phyloP scores from a whole-genome alignment of 2,329 filamentous ascomycete species.

The Cordyceps militaris region DNA sequence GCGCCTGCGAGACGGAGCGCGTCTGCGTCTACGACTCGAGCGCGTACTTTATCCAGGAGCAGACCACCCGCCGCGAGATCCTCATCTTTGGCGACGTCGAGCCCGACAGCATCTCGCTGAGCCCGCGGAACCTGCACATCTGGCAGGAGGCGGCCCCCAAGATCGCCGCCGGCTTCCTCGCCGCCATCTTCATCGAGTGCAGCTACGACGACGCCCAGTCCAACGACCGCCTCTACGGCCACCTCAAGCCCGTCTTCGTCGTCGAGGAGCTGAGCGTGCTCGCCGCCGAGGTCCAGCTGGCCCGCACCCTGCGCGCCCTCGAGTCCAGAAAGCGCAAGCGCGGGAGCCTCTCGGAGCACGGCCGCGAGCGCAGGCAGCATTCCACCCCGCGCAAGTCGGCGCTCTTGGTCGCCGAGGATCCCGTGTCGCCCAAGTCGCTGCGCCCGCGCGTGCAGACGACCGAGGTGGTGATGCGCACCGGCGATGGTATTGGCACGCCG shows the following conservation, averaged over 20 bases:
- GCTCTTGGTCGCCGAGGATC: constrained; percentile 30
- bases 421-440: constrained; percentile 46
- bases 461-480: constrained; percentile 12
- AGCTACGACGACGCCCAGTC: constrained; percentile 78
- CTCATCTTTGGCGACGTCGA: constrained; percentile 96
- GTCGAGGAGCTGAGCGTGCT: constrained; percentile 70
- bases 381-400: constrained; percentile 19
- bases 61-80: constrained; percentile 63
- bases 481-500: constrained; percentile 28
- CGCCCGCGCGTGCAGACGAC: constrained; percentile 14
- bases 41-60: constrained; percentile 84
- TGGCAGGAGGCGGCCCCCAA: constrained; percentile 89
- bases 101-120: constrained; percentile 76
- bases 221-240: constrained; percentile 76
- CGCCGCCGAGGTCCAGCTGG: constrained; percentile 60
- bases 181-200: constrained; percentile 90
- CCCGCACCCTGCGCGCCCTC: constrained; percentile 28
- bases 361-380: constrained; percentile 17
- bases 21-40: constrained; percentile 78
- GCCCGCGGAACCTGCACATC: constrained; percentile 71
- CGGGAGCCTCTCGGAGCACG: constrained; percentile 25
- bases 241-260: constrained; percentile 77
- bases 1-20: constrained; percentile 24
- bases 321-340: constrained; percentile 60
- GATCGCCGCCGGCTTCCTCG: constrained; percentile 63